Conservation (phyloP, 2,329 filamentous ascomycete species). For the Trichoderma sp. region DNA sequence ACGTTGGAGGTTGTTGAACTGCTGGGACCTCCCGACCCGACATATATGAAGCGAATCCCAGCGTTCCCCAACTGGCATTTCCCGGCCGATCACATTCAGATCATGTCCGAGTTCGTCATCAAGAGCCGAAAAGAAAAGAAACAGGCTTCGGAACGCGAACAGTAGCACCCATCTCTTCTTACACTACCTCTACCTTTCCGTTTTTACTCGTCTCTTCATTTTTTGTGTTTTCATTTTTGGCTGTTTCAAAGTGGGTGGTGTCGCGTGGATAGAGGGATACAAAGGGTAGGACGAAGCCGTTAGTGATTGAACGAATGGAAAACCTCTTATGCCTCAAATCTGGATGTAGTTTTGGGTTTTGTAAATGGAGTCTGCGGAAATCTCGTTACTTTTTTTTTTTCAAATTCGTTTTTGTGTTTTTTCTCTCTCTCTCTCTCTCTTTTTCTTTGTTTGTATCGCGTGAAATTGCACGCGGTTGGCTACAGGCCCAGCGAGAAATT, state of each 20-base stretch:
- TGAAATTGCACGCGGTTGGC: not conserved
- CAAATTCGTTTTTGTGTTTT: not conserved
- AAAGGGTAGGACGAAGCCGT: slow-evolving; percentile 27
- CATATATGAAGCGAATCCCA: slow-evolving; percentile 83
- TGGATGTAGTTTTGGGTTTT: slow-evolving; percentile 49
- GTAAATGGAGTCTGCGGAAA: slow-evolving; percentile 45
- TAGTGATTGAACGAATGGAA: slow-evolving; percentile 28
- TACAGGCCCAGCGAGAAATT: not conserved
- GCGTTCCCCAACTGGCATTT: slow-evolving; percentile 95
- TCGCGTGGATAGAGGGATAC: slow-evolving; percentile 38
- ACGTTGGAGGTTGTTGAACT: slow-evolving; percentile 81
- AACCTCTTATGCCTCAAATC: slow-evolving; percentile 36
- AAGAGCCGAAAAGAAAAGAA: slow-evolving; percentile 86
- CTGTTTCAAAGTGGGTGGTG: slow-evolving; percentile 40
- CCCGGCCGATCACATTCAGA: slow-evolving; percentile 87
- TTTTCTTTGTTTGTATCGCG: not conserved
- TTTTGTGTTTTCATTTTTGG: slow-evolving; percentile 11
- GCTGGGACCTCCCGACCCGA: slow-evolving; percentile 82
- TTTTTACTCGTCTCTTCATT: not conserved
- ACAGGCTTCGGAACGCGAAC: slow-evolving; percentile 62
- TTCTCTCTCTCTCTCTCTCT: not conserved
- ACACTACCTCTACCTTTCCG: not conserved
- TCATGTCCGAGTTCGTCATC: slow-evolving; percentile 87
- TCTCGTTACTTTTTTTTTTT: not conserved
- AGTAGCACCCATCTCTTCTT: slow-evolving; percentile 33